Percentiles rank a stretch among this genome's conserved stretches.
Evolutionary conservation across 2,329 filamentous ascomycete genomes (phyloP).

Genomic region (Akanthomyces uredinophilus): DNA sequence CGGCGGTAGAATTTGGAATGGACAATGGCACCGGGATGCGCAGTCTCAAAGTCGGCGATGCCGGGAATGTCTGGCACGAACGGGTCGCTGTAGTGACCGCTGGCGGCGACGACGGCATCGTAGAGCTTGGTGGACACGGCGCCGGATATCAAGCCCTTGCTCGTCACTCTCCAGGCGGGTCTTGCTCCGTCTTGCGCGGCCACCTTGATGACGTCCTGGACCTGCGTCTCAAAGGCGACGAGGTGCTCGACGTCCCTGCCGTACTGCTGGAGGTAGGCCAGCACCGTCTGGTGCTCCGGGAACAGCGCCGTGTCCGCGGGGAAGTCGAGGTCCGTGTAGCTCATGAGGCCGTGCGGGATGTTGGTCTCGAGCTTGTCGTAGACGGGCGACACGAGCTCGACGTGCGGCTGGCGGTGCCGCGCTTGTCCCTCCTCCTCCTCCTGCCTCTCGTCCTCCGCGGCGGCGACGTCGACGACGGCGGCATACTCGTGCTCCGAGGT

Average conservation of each 20-base stretch:
- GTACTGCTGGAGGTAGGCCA: conserved; percentile 61
- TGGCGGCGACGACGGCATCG: conserved; percentile 59
- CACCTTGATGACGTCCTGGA: conserved; percentile 38
- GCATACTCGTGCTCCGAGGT: conserved; percentile 38
- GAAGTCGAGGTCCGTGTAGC: conserved; percentile 59
- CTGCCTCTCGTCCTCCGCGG: too few relatives aligned
- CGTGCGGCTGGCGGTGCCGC: not conserved
- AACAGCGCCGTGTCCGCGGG: conserved; percentile 57
- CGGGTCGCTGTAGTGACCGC: conserved; percentile 58
- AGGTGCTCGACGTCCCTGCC: conserved; percentile 52
- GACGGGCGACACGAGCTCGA: conserved; percentile 61
- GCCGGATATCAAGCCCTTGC: conserved; percentile 25
- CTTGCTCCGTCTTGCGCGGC: conserved; percentile 14
- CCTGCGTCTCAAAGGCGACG: conserved; percentile 58
- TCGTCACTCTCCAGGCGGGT: conserved; percentile 44
- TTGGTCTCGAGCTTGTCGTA: conserved; percentile 72
- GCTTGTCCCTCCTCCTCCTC: conserved; percentile 27
- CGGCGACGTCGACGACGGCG: conserved; percentile 23
- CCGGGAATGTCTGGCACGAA: conserved; percentile 54
- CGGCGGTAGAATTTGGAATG: conserved; percentile 67
- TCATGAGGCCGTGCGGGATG: conserved; percentile 68
- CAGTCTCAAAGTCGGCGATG: conserved; percentile 45
- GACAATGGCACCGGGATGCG: conserved; percentile 45
- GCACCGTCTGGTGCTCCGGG: conserved; percentile 58
- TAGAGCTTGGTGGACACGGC: conserved; percentile 34